Conservation (phyloP, 2,329 filamentous ascomycete genomes). For the Pseudogymnoascus sp. region DNA sequence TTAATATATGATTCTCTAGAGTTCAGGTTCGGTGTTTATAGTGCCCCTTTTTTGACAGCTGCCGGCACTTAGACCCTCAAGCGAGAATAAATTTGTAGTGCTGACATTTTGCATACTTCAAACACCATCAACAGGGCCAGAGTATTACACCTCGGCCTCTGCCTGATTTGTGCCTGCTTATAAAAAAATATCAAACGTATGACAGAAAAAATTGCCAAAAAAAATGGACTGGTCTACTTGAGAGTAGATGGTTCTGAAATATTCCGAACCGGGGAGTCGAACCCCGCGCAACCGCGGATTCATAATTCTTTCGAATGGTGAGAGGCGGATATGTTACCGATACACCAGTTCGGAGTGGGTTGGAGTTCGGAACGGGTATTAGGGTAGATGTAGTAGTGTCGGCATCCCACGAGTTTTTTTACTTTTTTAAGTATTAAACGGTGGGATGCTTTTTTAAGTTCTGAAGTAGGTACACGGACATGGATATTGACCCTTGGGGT, state of each 20-base stretch:
- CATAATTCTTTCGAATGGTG: conserved; percentile 4
- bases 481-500: background rate
- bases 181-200: background rate
- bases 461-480: background rate
- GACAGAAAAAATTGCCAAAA: conserved; percentile 6
- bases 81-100: background rate
- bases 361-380: background rate
- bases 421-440: background rate
- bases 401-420: background rate
- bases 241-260: conserved; percentile 12
- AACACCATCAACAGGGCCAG: background rate
- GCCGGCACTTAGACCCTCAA: background rate
- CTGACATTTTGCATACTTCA: background rate
- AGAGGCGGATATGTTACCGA: conserved; percentile 14
- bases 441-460: no score
- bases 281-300: conserved; percentile 13
- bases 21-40: background rate
- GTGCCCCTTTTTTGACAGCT: background rate
- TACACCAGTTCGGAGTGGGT: conserved; percentile 14
- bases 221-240: conserved; percentile 7
- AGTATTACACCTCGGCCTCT: background rate
- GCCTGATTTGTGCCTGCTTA: background rate
- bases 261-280: conserved; percentile 14
- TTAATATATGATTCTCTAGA: background rate
- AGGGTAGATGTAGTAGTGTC: background rate